Evolutionary conservation across 2,329 filamentous ascomycete species (phyloP), one percentile per base, ranked within the genome.

Genomic region (Coleophoma eucalyptorum): DNA sequence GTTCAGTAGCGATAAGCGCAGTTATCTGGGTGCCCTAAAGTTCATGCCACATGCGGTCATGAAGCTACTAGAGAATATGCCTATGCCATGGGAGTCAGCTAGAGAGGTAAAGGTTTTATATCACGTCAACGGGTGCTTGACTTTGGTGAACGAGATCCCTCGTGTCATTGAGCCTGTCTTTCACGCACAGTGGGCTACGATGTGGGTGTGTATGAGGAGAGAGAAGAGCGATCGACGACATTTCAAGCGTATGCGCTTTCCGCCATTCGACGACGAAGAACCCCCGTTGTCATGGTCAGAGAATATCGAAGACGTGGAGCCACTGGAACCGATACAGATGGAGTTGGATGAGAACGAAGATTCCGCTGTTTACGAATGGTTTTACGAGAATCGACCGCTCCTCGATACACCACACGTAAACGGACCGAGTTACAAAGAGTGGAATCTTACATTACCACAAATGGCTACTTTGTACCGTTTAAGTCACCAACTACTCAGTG

Each of bases 11-110:
- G 94, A 99, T 75, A 99, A 99, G 79, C 84, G 94, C 60, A 97
- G 92, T 72, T 99, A 99, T 69, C 80, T 99, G 44, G 95, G 95
- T 56, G 94, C 95, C 33, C 74, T 99, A 56, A 99, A 99, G 73
- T 99, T 97, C 74, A 99, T 99, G 94, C 94, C 94, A 1, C 94
- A 99, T 67, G 94, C 94, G 5, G 94, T 99, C 11, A 74, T 99
- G 73, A 99, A 99, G 76, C 79, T 99, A 20, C 72, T 99, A 50
- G 94, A 99, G 75, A 99, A 99, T 64, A 99, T 99, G 94, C 94
- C 94, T 4, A 99, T 99, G 94, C 94, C 94, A 0, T 99, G 94
- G 94, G 94, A 99, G 73, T 94, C 91, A 51, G 85, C 90, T 21
- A 84, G 92, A 56, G 94, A 99, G 65, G 95, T 99, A 55, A 97